phyloP scores from a whole-genome alignment of 768 basidiomycete species.

The Suillus spraguei region DNA sequence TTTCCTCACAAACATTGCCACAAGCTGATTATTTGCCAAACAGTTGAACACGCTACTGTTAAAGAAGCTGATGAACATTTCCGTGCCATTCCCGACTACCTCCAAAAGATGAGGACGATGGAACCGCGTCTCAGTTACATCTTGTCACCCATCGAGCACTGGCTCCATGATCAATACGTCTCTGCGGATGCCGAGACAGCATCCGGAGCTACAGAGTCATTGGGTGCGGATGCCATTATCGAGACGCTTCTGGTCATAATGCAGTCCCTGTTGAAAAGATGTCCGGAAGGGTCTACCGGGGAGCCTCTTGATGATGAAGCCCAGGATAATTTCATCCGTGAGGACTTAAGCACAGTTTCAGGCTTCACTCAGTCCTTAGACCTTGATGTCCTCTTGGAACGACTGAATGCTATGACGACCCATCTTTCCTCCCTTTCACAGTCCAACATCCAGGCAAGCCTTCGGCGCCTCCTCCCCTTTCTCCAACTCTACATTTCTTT shows the following conservation, averaged over 20 bases:
- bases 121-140: constrained; percentile 33
- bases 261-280: constrained; percentile 56
- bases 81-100: constrained; percentile 24
- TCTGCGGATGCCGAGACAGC: constrained; percentile 18
- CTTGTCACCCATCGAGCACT: constrained; percentile 28
- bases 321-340: constrained; percentile 53
- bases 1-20: neutral
- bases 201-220: neutral
- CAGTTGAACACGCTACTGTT: constrained; percentile 38
- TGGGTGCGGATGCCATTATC: constrained; percentile 48
- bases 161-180: constrained; percentile 34
- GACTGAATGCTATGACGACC: constrained; percentile 42
- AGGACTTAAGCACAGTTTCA: constrained; percentile 46
- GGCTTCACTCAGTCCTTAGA: constrained; percentile 52
- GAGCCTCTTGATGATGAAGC: constrained; percentile 28
- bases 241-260: constrained; percentile 65
- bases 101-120: constrained; percentile 29
- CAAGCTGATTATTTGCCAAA: constrained; percentile 17
- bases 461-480: constrained; percentile 73
- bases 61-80: constrained; percentile 29
- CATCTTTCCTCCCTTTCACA: constrained; percentile 39
- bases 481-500: constrained; percentile 62
- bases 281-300: constrained; percentile 29
- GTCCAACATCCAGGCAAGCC: constrained; percentile 32
- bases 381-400: constrained; percentile 43